Evolutionary conservation across 176 grass and related monocot species (phyloP).

Genomic region (Ensete ventricosum): DNA sequence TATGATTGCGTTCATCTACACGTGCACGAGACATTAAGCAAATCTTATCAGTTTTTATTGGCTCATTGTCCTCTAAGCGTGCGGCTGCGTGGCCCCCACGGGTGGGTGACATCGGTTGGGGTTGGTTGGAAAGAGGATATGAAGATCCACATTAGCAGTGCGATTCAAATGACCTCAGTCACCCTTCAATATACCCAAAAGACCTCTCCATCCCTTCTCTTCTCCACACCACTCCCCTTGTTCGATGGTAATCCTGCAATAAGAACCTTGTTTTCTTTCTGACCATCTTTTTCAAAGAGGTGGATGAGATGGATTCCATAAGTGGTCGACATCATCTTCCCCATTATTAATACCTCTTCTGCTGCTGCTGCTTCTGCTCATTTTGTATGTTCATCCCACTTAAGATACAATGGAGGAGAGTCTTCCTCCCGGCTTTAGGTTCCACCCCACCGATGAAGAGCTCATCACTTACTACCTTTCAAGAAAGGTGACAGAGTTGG

Average conservation of each 20-base stretch:
- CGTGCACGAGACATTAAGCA: too few relatives aligned
- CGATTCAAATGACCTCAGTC: constrained; percentile 7
- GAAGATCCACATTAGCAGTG: not conserved
- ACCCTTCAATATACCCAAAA: constrained; percentile 9
- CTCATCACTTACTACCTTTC: constrained; percentile 41
- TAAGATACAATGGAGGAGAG: constrained; percentile 25
- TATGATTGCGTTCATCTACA: too few relatives aligned
- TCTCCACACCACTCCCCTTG: not conserved
- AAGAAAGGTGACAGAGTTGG: constrained; percentile 31
- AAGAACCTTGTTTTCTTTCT: not conserved
- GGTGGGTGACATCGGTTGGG: constrained; percentile 29
- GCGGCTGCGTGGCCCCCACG: not conserved
- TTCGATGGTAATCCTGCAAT: not conserved
- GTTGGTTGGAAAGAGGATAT: constrained; percentile 26
- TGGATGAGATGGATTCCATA: not conserved
- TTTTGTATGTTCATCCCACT: not conserved
- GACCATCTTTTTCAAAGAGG: constrained; percentile 4
- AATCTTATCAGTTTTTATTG: not conserved
- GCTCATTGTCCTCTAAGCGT: not conserved
- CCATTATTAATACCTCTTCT: not conserved
- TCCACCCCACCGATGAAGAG: constrained; percentile 44
- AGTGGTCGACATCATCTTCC: not conserved
- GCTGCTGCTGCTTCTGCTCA: not conserved
- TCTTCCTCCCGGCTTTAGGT: constrained; percentile 40
- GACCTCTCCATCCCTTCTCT: constrained; percentile 14